Evolutionary conservation across 2,329 filamentous ascomycete species (phyloP), one percentile per base, ranked within the genome.

Genomic region (Leptoxyphium fumago): DNA sequence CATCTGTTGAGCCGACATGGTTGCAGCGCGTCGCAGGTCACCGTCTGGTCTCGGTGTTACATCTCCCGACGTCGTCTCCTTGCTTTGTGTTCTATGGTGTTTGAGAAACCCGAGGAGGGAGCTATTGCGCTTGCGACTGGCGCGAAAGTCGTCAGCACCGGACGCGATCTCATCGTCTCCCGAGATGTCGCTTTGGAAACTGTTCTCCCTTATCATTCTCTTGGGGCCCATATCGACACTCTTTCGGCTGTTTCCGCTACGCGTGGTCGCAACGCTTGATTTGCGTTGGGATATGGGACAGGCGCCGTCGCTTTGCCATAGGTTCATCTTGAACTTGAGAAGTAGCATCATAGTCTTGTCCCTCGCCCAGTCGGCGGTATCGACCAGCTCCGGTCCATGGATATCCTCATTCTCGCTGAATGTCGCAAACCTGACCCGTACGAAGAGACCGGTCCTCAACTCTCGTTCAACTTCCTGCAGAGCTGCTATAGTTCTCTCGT

Each of bases 381-480:
- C 56, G 4, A 59, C 54, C 30, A 59, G 42, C 18, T 52, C 50
- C 39, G 58, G 57, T 11, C 21, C 38, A 45, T 60, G 56, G 8
- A 51, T 52, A 14, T 49, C 49, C 13, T 48, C 48, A 44, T 57
- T 54, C 40, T 58, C 55, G 43, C 58, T 53, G 36, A 55, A 55
- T 2, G 55, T 54, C 5, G 54, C 52, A 46, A 54, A 53, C 18
- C 50, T 43, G 43, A 61, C 52, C 51, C 57, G 56, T 41, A 54
- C 50, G 32, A 61, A 49, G 46, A 61, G 43, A 29, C 47, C 53
- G 11, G 48, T 46, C 41, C 59, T 55, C 38, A 61, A 44, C 41
- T 58, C 49, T 15, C 59, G 58, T 2, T 53, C 55, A 43, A 61
- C 54, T 39, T 54, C 48, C 49, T 57, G 56, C 43, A 61, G 46